These are phyloP conservation scores for Phytophthora meadii DNA, from an alignment of 352 stramenopile genomes.

Conservation along the genomic window DNA sequence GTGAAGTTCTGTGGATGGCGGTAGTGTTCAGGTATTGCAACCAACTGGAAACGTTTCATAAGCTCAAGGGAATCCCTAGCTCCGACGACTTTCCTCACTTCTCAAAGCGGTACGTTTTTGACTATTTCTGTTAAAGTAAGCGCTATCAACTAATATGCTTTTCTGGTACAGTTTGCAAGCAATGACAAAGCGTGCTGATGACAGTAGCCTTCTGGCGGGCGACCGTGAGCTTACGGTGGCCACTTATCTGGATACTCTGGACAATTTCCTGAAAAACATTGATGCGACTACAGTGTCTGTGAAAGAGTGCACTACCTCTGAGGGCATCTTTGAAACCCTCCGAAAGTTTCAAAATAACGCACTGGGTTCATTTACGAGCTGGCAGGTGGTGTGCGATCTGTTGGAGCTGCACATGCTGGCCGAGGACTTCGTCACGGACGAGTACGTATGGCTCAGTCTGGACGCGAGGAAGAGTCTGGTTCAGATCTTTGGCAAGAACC, in stretches of 20 bases:
- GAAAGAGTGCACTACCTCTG: conserved; percentile 54
- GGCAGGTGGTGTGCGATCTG: conserved; percentile 82
- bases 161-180: conserved; percentile 41
- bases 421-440: conserved; percentile 58
- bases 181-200: conserved; percentile 64
- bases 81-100: conserved; percentile 73
- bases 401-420: conserved; percentile 78
- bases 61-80: conserved; percentile 76
- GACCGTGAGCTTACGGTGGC: conserved; percentile 64
- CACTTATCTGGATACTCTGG: conserved; percentile 69
- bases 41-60: conserved; percentile 84
- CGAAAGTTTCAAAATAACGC: conserved; percentile 72
- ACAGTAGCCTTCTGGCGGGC: conserved; percentile 57
- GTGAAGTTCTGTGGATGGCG: conserved; percentile 84
- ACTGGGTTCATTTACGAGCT: conserved; percentile 88
- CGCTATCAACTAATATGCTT: conserved; percentile 3
- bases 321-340: conserved; percentile 70
- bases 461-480: conserved; percentile 81
- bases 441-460: conserved; percentile 85
- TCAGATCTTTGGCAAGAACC: conserved; percentile 86
- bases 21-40: conserved; percentile 86
- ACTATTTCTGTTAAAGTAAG: neutral
- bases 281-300: conserved; percentile 65
- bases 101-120: conserved; percentile 65
- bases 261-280: conserved; percentile 71